Base-by-base conservation (phyloP, 164 flowering plant species). In the Nymphaea thermarum region DNA sequence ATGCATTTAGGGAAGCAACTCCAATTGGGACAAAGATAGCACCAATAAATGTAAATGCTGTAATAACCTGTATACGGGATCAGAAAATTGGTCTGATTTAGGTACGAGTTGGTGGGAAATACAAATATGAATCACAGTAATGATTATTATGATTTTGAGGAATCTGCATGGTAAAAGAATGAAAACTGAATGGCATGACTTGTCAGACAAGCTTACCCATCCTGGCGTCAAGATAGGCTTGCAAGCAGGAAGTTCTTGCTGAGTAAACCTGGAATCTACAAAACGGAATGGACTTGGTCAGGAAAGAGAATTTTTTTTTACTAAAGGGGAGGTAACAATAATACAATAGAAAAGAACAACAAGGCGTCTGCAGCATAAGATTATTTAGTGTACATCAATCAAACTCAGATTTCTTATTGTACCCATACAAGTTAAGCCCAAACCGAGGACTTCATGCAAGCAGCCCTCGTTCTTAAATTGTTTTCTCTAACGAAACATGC, bases 241-340 rank as follows among this genome's bases (percentile, higher is more conserved):
- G 82, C 92, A 93, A 60, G 96, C 98, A 16, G 95, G 92, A 77
- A 93, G 96, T 71, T 90, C 96, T 81, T 93, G 98, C 67, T 93
- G 98, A 2, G 93, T 82, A 71, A 93, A 93, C 79, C 77, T 87
- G 15, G 96, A 88, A 85, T 89, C 98, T 93, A 85, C 71, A 78
- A 71, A 42, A 67, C 62, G 45, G 5, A 72, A 60, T 10, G 3
- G 14, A 10, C 8, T 51, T 5, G 57, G 57, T 8, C 5, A 51
- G 14, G 57, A 51, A 51, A 51, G 8, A 15, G 57, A 51, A 51
- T 4, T 51, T 15, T 15, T 51, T 8, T 51, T 15, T 51, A 8
- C 57, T 51, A 51, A 51, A 51, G 57, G 8, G 16, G 10, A 55
- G 16, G 60, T 16, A 55, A 55, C 60, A 55, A 8, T 55, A 55